Base-by-base conservation (phyloP, 768 basidiomycete species). In the Cystofilobasidium ferigula region DNA sequence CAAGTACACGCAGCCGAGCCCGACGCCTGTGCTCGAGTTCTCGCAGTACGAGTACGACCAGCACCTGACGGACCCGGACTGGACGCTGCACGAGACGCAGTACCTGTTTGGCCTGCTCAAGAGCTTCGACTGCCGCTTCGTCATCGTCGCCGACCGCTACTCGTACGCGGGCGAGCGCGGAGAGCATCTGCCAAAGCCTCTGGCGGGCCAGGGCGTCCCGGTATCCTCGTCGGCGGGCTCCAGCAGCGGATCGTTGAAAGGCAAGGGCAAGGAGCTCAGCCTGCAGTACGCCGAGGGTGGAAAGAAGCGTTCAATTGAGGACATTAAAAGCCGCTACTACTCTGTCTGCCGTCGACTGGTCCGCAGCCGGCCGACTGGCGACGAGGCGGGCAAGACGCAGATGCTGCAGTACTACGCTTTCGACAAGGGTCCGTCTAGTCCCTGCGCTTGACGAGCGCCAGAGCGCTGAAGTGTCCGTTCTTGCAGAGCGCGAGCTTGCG, bases 81-180 rank as follows among this genome's bases (percentile, higher is more conserved):
- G 95, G 95, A 82, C 88, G 8, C 87, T 86, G 71, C 89, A 91
- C 70, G 92, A 97, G 76, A 97, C 95, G 0, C 87, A 90, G 73
- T 90, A 97, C 73, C 81, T 99, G 1, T 94, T 98, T 76, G 78
- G 78, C 3, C 75, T 94, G 12, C 85, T 87, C 12, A 80, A 82
- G 58, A 85, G 88, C 60, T 98, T 87, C 70, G 93, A 97, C 74
- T 79, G 84, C 14, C 82, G 94, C 51, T 98, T 93, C 83, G 86
- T 88, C 73, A 81, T 98, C 69, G 84, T 93, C 16, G 80, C 87
- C 61, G 95, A 98, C 76, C 85, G 95, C 32, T 98, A 94, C 75
- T 84, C 88, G 5, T 89, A 80, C 72, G 38, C 58, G 3, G 58
- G 58, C 30, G 58, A 60, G 38, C 38, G 38, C 3, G 58, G 43